Evolutionary conservation across 108 stramenopile genomes (phyloP).

Genomic region (Epithemia pelagica): DNA sequence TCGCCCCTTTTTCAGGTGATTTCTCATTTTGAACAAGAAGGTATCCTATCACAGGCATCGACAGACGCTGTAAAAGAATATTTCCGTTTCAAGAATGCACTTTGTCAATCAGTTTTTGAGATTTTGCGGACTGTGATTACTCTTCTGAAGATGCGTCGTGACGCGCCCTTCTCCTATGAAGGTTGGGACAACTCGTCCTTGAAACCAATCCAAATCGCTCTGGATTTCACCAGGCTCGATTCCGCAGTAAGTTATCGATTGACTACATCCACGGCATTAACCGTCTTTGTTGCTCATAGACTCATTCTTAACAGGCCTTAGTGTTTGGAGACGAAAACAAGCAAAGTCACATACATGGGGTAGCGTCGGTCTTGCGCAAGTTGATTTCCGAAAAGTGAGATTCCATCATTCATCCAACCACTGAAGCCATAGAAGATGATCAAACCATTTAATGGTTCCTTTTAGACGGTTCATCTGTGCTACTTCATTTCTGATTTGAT

Average conservation of each 20-base stretch:
- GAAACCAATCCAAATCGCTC: not conserved
- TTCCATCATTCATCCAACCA: too few relatives aligned
- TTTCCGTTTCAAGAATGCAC: not conserved
- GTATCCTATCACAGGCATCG: not conserved
- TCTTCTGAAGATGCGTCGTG: not conserved
- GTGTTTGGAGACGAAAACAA: not conserved
- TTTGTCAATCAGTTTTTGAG: not conserved
- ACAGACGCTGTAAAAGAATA: too few relatives aligned
- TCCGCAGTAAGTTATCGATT: not conserved
- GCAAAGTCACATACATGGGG: not conserved
- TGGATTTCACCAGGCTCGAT: not conserved
- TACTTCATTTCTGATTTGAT: conserved; percentile 46
- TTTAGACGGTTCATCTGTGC: too few relatives aligned
- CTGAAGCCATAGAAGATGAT: not conserved
- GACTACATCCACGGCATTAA: too few relatives aligned
- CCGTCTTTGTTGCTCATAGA: too few relatives aligned
- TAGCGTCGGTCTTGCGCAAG: not conserved
- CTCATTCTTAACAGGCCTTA: too few relatives aligned
- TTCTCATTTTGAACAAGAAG: not conserved
- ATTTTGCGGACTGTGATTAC: not conserved
- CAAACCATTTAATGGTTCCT: too few relatives aligned
- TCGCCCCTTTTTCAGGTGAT: too few relatives aligned
- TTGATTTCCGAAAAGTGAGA: not conserved
- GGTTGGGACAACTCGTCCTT: too few relatives aligned
- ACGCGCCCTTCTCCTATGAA: too few relatives aligned